Base-by-base conservation (phyloP, 1,284 basidiomycete species). In the Coniferiporia weirii region DNA sequence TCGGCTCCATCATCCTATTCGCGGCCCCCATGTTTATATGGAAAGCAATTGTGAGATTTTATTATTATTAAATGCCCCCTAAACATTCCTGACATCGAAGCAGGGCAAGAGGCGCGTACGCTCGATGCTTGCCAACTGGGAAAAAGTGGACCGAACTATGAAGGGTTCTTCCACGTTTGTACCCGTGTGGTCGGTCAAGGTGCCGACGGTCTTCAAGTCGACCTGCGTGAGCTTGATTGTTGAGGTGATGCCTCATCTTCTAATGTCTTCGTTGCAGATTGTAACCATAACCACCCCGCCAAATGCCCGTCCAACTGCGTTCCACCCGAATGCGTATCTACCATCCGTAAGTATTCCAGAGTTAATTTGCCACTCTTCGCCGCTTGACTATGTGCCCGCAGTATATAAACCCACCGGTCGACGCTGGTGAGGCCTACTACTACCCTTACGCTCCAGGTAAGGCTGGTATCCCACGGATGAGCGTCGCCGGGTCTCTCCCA, bases 51-150 rank as follows among this genome's bases (percentile, higher is more conserved):
- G 80, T 80, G 38, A 47, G 22, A 43, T 44, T n/a, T 36, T 32
- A n/a, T n/a, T n/a, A n/a, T 40, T n/a, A 38, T 10, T 59, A 44
- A 22, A 15, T 36, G 4, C 13, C 19, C 40, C 15, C 3, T 40
- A 36, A n/a, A 2, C 22, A 50, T 6, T 61, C 20, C 17, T 56
- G 17, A 52, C 20, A 13, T 34, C 47, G 17, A 36, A 59, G 15
- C 56, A 82, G 80, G 82, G 82, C 34, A 76, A 73, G 62, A 66
- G 66, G 22, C 72, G 74, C 34, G 72, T 80, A 38, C 75, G 68
- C 61, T 64, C 61, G 59, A 65, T 82, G 68, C 66, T 76, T 1
- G 64, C 68, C 22, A 69, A 70, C 51, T 84, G 82, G 77, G 73
- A 71, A 55, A 70, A 67, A 34, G 70, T 73, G 58, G 82, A 82